Base-by-base conservation (phyloP, 176 grass and related monocot species). In the Zoysia japonica region DNA sequence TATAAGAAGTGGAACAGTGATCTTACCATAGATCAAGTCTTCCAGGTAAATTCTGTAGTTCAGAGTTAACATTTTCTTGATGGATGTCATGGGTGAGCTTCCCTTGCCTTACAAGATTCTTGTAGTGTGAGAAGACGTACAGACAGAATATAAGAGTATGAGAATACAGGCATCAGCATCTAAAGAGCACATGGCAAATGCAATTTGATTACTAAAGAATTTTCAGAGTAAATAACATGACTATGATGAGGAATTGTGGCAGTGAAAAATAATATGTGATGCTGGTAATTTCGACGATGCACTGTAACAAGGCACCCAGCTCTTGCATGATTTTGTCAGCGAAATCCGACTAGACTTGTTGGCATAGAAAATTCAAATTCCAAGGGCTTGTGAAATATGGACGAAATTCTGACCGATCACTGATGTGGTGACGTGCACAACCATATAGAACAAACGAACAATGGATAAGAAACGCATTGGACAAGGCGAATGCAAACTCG, bases 41-140 rank as follows among this genome's bases (percentile, higher is more conserved):
- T 12, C 28, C 76, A 37, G 94, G 85, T 78, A 98, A 83, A 46
- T 60, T 83, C 46, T 94, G 83, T 15, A 98, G 69, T 67, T 94
- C 81, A 40, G 81, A 85, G 35, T 91, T 92, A 57, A 94, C 92
- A 4, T 77, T 92, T 69, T 98, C 92, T 73, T 98, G 95, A 78
- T 90, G 88, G 4, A 49, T 43, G 73, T 98, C 95, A 47, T 92
- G 83, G 48, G 65, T 77, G 78, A 97, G 91, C n/a, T 90, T 94
- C n/a, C 95, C 95, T 85, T 85, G 70, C 70, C 62, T 86, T 43
- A 96, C 90, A 65, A 92, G 75, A 66, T 74, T 79, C 78, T 70
- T 96, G 82, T 97, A 97, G 70, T 65, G 85, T 80, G 62, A 97
- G 91, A 68, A 85, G 95, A 54, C 95, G 91, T 97, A 90, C 80